A percentile compares a stretch with the other conserved stretches of the same genome.
phyloP scores from a whole-genome alignment of 176 grass and related monocot species.

The Otatea glauca region DNA sequence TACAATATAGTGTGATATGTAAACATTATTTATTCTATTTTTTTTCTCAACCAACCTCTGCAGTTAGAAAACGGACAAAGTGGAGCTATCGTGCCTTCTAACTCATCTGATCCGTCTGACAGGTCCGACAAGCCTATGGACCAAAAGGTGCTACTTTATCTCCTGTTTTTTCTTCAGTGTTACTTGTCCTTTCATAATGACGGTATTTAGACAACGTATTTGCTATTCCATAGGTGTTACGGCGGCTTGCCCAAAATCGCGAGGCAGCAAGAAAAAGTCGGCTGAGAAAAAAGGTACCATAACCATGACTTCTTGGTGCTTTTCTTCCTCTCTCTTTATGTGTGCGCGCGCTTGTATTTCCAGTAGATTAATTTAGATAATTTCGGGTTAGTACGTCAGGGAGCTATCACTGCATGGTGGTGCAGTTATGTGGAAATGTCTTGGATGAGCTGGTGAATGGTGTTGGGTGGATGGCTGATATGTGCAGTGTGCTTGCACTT shows the following conservation, averaged over 20 bases:
- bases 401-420: neutral
- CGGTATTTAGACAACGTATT: conserved; percentile 31
- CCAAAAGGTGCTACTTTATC: conserved; percentile 60
- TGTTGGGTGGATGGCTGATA: neutral
- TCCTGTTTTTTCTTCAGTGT: conserved; percentile 1
- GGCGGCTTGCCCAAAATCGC: conserved; percentile 77
- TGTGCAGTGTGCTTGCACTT: conserved; percentile 13
- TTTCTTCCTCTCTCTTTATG: neutral
- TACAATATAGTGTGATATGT: conserved; percentile 16
- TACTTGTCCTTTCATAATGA: neutral
- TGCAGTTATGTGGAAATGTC: conserved; percentile 30
- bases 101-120: conserved; percentile 76
- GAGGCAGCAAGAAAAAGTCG: conserved; percentile 80
- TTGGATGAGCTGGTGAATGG: neutral
- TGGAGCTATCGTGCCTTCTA: conserved; percentile 53
- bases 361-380: neutral
- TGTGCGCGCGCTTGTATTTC: neutral
- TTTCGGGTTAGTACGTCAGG: conserved; percentile 1
- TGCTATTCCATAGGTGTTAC: conserved; percentile 59
- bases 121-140: conserved; percentile 64
- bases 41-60: conserved; percentile 33
- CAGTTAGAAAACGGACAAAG: conserved; percentile 65
- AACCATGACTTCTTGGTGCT: neutral
- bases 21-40: neutral
- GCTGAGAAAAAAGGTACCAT: conserved; percentile 68